Evolutionary conservation across 2,329 filamentous ascomycete species (phyloP).

Genomic region (Claviceps paspali): DNA sequence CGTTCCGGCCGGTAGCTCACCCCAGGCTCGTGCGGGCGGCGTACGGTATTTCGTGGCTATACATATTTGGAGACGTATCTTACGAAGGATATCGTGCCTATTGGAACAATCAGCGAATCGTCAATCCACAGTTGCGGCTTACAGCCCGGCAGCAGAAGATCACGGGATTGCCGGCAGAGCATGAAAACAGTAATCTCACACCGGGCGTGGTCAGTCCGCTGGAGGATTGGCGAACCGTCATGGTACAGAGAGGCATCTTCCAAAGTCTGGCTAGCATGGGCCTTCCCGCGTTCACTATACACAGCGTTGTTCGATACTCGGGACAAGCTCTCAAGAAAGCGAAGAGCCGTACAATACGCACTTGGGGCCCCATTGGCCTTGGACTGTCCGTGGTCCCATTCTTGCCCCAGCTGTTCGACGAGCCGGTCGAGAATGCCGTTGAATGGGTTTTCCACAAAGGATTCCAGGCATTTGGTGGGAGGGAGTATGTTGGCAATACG

Average conservation of each 20-base stretch:
- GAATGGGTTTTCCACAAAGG: conserved; percentile 81
- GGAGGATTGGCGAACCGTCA: conserved; percentile 82
- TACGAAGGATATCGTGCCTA: conserved; percentile 96
- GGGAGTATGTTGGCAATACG: conserved; percentile 36
- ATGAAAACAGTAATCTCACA: conserved; percentile 11
- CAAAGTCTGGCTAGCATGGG: conserved; percentile 89
- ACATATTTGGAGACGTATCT: conserved; percentile 76
- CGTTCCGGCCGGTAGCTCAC: conserved; percentile 84
- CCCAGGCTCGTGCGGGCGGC: conserved; percentile 66
- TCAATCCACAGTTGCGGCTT: conserved; percentile 51
- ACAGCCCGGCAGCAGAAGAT: conserved; percentile 32
- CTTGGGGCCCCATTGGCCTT: conserved; percentile 83
- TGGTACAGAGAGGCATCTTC: conserved; percentile 82
- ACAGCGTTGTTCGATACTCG: conserved; percentile 81
- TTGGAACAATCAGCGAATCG: conserved; percentile 61
- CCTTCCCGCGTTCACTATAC: conserved; percentile 83
- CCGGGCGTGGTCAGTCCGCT: conserved; percentile 46
- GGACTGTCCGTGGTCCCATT: conserved; percentile 66
- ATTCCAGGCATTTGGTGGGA: conserved; percentile 58
- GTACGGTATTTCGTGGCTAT: conserved; percentile 86
- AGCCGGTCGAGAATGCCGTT: conserved; percentile 82
- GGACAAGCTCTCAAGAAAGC: conserved; percentile 69
- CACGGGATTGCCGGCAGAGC: conserved; percentile 26
- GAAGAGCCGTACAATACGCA: conserved; percentile 62
- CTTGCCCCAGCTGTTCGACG: conserved; percentile 71